Evolutionary conservation across 305 asterid species (phyloP), one percentile per base, ranked within the genome.

Genomic region (Plantago lanceolata): DNA sequence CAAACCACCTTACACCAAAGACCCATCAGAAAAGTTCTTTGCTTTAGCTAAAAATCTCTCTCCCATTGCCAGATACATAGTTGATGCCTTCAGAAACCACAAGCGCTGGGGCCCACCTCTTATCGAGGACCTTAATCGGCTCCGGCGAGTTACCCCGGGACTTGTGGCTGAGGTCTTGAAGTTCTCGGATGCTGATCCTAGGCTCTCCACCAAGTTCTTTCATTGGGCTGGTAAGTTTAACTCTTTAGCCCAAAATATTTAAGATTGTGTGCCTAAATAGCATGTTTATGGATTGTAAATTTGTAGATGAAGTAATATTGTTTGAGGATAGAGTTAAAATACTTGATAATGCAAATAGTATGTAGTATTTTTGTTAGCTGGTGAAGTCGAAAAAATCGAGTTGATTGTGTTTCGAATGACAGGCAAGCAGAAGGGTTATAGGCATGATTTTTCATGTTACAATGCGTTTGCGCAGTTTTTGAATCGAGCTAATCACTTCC

Each of bases 371-470:
- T 55, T 65, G 51, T 49, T 50, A 50, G 33, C 47, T 57, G 47
- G 48, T 29, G n/a, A 47, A 43, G 17, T 17, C 5, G 19, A 12
- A 48, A 50, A 51, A 15, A 40, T 37, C 33, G 15, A 28, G 20
- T 13, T 52, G 57, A 52, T 51, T 19, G 19, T 7, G n/a, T 33
- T 67, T 76, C 70, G 33, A 59, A 65, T 75, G 57, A 58, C 83
- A 91, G 98, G 96, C 67, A 92, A 83, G 81, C 96, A 92, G 77
- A 92, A 86, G 73, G 98, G 98, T 9, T 92, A 88, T 66, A 83
- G 81, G 81, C 96, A 92, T 78, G 98, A 92, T 67, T 92, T 87
- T 61, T 83, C 96, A 53, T 92, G 96, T 77, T 92, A 89, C 79
- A 89, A 92, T 83, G 97, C 96, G 49, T 84, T 76, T 68, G 89